Evolutionary conservation across 1,284 basidiomycete genomes (phyloP), one percentile per base, ranked within the genome.

Genomic region (Singerocomus rubriflavus): DNA sequence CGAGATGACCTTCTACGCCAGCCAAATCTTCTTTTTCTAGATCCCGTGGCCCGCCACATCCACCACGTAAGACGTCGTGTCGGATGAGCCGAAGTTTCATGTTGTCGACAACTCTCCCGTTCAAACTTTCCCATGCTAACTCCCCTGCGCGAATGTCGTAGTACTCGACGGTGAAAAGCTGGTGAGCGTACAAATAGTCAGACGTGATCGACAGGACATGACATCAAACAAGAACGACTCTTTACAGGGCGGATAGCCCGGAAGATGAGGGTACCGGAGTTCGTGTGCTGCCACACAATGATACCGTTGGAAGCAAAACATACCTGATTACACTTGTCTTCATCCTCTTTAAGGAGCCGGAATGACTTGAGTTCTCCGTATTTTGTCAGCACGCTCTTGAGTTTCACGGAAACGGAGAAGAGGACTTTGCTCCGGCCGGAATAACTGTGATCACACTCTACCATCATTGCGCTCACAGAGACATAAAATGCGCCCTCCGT

Each of bases 131-230:
- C 56, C 73, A 77, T 37, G 78, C 77, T 7, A 71, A 69, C 32
- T 70, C 68, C 6, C 80, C 80, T 39, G 78, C 75, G 30, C 81
- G 74, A 17, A 77, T 70, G 60, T 89, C 84, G 61, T 74, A 82
- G 59, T 80, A 89, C 55, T 88, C 84, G 41, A 81, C 77, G 41
- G 69, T 68, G 65, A 80, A 86, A 26, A 73, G 65, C 67, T 78
- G 63, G 12, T 46, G 52, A 42, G 46, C 25, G 50, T 34, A 50
- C 29, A 50, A 56, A 26, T 30, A n/a, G 59, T 65, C 30, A 69
- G 65, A 56, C 21, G 5, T 7, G 32, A 51, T 32, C 30, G 48
- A 50, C 25, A 25, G 16, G 30, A 44, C 35, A 33, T 37, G n/a
- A 45, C 42, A 52, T 21, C 34, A 46, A 38, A 50, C 8, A 29